Percentiles rank a stretch among this genome's conserved stretches.
phyloP scores from a whole-genome alignment of 768 basidiomycete species.

The Hypholoma sublateritium region DNA sequence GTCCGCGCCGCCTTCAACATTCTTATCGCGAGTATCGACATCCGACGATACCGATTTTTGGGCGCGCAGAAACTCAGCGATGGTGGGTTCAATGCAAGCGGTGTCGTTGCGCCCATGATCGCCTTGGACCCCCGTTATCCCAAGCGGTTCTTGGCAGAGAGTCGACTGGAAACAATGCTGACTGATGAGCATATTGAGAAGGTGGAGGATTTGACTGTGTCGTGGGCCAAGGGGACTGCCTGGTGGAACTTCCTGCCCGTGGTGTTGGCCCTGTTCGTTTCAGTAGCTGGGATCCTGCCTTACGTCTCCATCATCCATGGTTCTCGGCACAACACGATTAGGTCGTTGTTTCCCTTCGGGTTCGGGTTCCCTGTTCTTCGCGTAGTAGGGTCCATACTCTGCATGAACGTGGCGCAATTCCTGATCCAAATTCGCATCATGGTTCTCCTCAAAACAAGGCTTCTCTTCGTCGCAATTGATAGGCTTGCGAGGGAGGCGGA shows the following conservation, averaged over 20 bases:
- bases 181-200: conserved; percentile 11
- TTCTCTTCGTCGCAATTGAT: conserved; percentile 11
- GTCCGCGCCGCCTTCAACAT: conserved; percentile 11
- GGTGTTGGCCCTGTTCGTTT: not conserved
- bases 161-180: conserved; percentile 7
- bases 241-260: conserved; percentile 9
- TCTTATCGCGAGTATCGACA: conserved; percentile 9
- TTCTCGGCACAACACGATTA: not conserved
- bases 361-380: conserved; percentile 3
- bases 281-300: conserved; percentile 1
- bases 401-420: conserved; percentile 2
- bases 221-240: conserved; percentile 1
- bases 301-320: conserved; percentile 6
- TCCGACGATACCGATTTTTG: conserved; percentile 3
- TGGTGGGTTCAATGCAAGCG: conserved; percentile 8
- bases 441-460: conserved; percentile 5
- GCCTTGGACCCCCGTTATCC: conserved; percentile 9
- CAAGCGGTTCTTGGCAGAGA: conserved; percentile 10
- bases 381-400: conserved; percentile 3
- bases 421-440: conserved; percentile 10
- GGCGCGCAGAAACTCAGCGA: conserved; percentile 6
- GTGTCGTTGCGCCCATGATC: conserved; percentile 9
- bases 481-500: not conserved
- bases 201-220: conserved; percentile 7
- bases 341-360: conserved; percentile 6